Conservation (phyloP, 2,329 filamentous ascomycete genomes). For the Aspergillus novoparasiticus region DNA sequence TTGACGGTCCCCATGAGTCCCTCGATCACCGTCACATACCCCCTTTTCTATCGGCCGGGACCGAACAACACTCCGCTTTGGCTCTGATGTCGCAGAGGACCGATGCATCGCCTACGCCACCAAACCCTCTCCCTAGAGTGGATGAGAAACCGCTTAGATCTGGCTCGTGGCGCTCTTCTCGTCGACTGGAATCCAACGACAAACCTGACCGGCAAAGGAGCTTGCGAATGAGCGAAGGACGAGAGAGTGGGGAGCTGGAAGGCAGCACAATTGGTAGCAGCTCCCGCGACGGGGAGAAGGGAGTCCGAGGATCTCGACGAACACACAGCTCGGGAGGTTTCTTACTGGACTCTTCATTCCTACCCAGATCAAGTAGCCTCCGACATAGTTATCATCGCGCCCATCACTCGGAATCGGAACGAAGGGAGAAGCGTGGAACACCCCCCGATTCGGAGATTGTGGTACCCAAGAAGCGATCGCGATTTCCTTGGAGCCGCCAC, state of each 20-base stretch:
- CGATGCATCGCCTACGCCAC: constrained; percentile 17
- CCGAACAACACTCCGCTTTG: constrained; percentile 22
- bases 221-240: constrained; percentile 31
- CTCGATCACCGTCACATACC: constrained; percentile 19
- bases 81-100: constrained; percentile 27
- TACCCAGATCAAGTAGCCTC: constrained; percentile 31
- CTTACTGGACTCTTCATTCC: constrained; percentile 47
- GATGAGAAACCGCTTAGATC: constrained; percentile 12
- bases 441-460: constrained; percentile 32
- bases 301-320: constrained; percentile 28
- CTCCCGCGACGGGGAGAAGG: constrained; percentile 37
- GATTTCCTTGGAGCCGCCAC: constrained; percentile 37
- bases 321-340: constrained; percentile 44
- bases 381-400: constrained; percentile 27
- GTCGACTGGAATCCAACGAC: constrained; percentile 19
- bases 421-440: constrained; percentile 44
- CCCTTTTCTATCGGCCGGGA: constrained; percentile 24
- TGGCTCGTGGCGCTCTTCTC: neutral
- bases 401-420: constrained; percentile 31
- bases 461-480: constrained; percentile 40
- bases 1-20: constrained; percentile 24
- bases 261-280: constrained; percentile 40
- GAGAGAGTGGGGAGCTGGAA: constrained; percentile 37
- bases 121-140: constrained; percentile 19
- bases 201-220: constrained; percentile 19